Conservation (phyloP, 129 eudicot species). For the Artemisia argyi region DNA sequence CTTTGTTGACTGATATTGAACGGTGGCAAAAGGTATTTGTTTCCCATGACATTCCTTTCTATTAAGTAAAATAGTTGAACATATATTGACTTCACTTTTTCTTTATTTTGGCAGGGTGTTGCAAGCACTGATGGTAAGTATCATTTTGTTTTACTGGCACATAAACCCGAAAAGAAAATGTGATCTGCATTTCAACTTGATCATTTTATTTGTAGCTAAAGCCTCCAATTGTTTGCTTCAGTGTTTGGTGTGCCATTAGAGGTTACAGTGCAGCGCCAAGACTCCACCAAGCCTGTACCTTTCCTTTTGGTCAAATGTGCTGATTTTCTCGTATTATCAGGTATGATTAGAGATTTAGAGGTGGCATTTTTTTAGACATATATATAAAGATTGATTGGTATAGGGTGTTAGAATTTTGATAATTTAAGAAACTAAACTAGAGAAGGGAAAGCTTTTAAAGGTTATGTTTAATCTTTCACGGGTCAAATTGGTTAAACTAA, state of each 20-base stretch:
- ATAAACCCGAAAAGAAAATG: constrained; percentile 2
- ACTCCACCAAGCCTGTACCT: constrained; percentile 71
- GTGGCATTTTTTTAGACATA: too few species aligned
- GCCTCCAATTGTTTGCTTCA: constrained; percentile 30
- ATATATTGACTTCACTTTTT: constrained; percentile 16
- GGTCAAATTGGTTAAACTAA: too few species aligned
- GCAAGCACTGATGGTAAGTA: constrained; percentile 93
- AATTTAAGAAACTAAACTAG: too few species aligned
- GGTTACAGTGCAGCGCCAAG: constrained; percentile 80
- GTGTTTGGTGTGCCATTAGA: constrained; percentile 92
- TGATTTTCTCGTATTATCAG: constrained; percentile 89
- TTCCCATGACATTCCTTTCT: constrained; percentile 7
- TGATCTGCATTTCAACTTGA: constrained; percentile 10
- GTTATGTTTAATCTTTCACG: too few species aligned
- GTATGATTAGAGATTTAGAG: constrained; percentile 27
- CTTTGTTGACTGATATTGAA: constrained; percentile 79
- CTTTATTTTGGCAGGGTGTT: constrained; percentile 69
- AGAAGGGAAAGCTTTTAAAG: too few species aligned
- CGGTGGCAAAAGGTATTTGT: constrained; percentile 88
- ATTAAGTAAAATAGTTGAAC: constrained; percentile 4
- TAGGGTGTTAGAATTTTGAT: too few species aligned
- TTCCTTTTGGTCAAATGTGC: constrained; percentile 72
- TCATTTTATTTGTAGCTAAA: constrained; percentile 11
- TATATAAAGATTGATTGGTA: too few species aligned
- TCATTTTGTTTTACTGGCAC: constrained; percentile 7